Evolutionary conservation across 495 filamentous ascomycete species (phyloP).

Genomic region (Aspergillus ostianus): DNA sequence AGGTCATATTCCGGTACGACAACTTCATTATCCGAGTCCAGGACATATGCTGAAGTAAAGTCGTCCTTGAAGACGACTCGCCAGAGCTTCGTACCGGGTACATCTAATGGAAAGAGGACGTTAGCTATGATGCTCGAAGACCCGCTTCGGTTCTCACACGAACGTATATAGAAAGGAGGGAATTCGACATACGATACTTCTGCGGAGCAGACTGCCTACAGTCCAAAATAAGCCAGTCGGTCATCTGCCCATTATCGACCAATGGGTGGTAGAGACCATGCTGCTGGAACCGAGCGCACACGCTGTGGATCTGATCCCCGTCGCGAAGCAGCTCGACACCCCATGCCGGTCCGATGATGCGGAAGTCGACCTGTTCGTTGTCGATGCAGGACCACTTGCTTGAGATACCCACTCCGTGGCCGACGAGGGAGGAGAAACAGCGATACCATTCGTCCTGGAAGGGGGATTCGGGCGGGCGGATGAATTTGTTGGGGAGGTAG

Average conservation of each 20-base stretch:
- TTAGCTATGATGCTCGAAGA: background rate
- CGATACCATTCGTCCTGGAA: slow-evolving; percentile 21
- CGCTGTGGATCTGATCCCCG: slow-evolving; percentile 9
- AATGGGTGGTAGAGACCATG: slow-evolving; percentile 13
- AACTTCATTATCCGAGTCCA: slow-evolving; percentile 2
- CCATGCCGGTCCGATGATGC: slow-evolving; percentile 13
- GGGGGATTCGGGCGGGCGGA: slow-evolving; percentile 8
- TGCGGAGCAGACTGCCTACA: slow-evolving; percentile 7
- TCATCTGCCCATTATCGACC: slow-evolving; percentile 6
- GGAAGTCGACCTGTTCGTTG: slow-evolving; percentile 15
- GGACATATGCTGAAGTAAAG: slow-evolving; percentile 9
- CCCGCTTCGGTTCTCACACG: too few species aligned
- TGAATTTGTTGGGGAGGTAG: background rate
- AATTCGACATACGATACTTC: slow-evolving; percentile 5
- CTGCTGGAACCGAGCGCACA: slow-evolving; percentile 10
- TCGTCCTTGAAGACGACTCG: slow-evolving; percentile 9
- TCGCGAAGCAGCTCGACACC: slow-evolving; percentile 18
- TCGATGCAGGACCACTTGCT: slow-evolving; percentile 16
- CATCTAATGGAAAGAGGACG: background rate
- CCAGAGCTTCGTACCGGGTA: slow-evolving; percentile 15
- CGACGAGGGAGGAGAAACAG: slow-evolving; percentile 8
- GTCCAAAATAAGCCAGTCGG: slow-evolving; percentile 15
- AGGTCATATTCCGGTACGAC: slow-evolving; percentile 5
- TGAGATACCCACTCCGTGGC: slow-evolving; percentile 4
- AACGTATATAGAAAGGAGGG: background rate